Conservation (phyloP, 2,329 filamentous ascomycete species). For the Alternaria brassicae region DNA sequence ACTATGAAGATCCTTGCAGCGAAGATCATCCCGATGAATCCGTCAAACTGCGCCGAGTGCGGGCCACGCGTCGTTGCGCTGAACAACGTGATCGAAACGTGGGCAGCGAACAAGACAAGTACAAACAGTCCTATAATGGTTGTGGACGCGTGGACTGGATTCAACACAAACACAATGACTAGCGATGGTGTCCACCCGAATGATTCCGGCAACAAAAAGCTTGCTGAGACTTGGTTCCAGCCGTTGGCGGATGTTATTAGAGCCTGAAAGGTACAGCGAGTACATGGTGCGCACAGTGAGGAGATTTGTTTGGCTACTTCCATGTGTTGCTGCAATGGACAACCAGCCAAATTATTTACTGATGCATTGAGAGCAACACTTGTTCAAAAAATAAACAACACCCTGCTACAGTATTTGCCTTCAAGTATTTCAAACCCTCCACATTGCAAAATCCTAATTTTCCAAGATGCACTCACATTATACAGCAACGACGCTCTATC, state of each 20-base stretch:
- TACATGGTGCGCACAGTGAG: not conserved
- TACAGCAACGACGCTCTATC: not conserved
- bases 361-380: too few relatives aligned
- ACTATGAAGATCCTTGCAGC: conserved; percentile 49
- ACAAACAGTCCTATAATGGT: conserved; percentile 20
- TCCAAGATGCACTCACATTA: not conserved
- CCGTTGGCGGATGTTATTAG: conserved; percentile 16
- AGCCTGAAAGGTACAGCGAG: not conserved
- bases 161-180: conserved; percentile 29
- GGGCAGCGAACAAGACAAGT: conserved; percentile 22
- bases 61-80: conserved; percentile 22
- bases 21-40: conserved; percentile 18
- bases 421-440: too few relatives aligned
- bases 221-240: conserved; percentile 23
- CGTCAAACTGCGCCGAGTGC: conserved; percentile 15
- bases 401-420: too few relatives aligned
- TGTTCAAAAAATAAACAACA: too few relatives aligned
- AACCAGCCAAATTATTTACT: not conserved
- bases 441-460: too few relatives aligned
- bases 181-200: conserved; percentile 38
- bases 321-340: not conserved
- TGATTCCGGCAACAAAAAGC: conserved; percentile 22
- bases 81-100: conserved; percentile 26
- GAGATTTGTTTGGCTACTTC: not conserved
- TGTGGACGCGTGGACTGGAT: conserved; percentile 32